These are phyloP conservation scores for Lecanicillium sp. DNA, from an alignment of 2,329 filamentous ascomycete species.

Conservation along the genomic window DNA sequence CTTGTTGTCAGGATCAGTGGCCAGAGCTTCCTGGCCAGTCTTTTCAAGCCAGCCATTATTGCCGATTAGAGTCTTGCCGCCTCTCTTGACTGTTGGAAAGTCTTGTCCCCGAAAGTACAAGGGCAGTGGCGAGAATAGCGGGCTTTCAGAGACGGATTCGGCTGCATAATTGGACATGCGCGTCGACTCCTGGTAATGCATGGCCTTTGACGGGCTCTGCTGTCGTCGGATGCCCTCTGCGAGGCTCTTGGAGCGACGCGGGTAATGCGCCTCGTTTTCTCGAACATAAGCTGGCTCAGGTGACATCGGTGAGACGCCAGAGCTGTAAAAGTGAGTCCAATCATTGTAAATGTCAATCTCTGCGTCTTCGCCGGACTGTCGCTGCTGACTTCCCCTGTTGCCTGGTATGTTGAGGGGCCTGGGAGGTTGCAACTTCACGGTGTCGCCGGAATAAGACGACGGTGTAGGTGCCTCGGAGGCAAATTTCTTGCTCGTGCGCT, in stretches of 20 bases:
- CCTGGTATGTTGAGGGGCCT: conserved; percentile 19
- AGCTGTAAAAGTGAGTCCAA: conserved; percentile 22
- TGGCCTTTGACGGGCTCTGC: not conserved
- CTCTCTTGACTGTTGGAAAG: conserved; percentile 33
- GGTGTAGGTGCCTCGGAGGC: conserved; percentile 17
- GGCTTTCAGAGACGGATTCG: conserved; percentile 19
- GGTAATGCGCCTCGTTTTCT: conserved; percentile 18
- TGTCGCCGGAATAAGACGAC: conserved; percentile 23
- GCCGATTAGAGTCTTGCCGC: conserved; percentile 48
- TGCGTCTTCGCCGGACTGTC: conserved; percentile 17
- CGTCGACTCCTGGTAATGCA: conserved; percentile 14
- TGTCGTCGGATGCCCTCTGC: conserved; percentile 19
- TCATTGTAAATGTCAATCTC: conserved; percentile 21
- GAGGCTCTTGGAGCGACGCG: conserved; percentile 26
- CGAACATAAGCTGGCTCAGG: conserved; percentile 16
- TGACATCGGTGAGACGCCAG: conserved; percentile 14
- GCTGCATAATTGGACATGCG: conserved; percentile 10
- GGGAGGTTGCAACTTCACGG: conserved; percentile 16
- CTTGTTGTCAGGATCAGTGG: conserved; percentile 21
- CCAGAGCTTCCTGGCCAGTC: conserved; percentile 23
- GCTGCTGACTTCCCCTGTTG: conserved; percentile 12
- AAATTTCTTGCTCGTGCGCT: conserved; percentile 10
- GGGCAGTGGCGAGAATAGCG: conserved; percentile 37
- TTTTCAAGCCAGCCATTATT: conserved; percentile 52
- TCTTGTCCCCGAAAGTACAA: conserved; percentile 36